These are phyloP conservation scores for Daldinia childiae DNA, from an alignment of 495 filamentous ascomycete genomes.

Conservation along the genomic window DNA sequence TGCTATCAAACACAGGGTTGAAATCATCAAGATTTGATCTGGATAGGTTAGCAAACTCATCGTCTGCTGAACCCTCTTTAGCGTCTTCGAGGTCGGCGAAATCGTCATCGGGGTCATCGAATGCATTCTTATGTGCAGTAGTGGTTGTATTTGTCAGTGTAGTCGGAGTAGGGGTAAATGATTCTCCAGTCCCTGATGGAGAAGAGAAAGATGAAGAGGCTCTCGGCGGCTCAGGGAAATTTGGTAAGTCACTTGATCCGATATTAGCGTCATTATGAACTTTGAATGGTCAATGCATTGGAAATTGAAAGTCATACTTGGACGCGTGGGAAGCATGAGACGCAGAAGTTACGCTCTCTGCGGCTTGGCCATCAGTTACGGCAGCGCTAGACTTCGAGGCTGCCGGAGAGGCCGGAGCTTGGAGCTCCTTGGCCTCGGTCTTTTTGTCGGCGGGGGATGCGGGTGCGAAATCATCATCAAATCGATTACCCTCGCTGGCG, in stretches of 20 bases:
- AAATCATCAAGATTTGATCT: constrained; percentile 71
- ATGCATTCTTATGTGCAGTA: constrained; percentile 53
- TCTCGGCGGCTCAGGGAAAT: constrained; percentile 46
- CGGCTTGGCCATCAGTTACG: constrained; percentile 23
- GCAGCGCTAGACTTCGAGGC: constrained; percentile 41
- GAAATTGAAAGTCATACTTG: constrained; percentile 39
- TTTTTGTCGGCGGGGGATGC: constrained; percentile 66
- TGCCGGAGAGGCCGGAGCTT: constrained; percentile 46
- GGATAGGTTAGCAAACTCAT: constrained; percentile 76
- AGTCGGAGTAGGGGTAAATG: constrained; percentile 44
- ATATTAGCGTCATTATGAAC: constrained; percentile 24
- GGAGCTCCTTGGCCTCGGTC: constrained; percentile 43
- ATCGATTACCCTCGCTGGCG: constrained; percentile 78
- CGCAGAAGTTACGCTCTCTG: constrained; percentile 33
- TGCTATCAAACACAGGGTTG: constrained; percentile 70
- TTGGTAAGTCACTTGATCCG: constrained; percentile 39
- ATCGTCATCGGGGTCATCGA: constrained; percentile 86
- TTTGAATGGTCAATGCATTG: constrained; percentile 5
- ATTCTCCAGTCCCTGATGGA: constrained; percentile 33
- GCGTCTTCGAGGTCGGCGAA: constrained; percentile 90
- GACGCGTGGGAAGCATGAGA: constrained; percentile 43
- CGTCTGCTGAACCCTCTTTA: constrained; percentile 89
- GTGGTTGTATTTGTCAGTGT: constrained; percentile 42
- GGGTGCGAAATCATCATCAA: constrained; percentile 91
- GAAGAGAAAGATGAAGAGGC: constrained; percentile 41